These are phyloP conservation scores for Nephelium lappaceum DNA, from an alignment of 345 rosid species.

Conservation along the genomic window DNA sequence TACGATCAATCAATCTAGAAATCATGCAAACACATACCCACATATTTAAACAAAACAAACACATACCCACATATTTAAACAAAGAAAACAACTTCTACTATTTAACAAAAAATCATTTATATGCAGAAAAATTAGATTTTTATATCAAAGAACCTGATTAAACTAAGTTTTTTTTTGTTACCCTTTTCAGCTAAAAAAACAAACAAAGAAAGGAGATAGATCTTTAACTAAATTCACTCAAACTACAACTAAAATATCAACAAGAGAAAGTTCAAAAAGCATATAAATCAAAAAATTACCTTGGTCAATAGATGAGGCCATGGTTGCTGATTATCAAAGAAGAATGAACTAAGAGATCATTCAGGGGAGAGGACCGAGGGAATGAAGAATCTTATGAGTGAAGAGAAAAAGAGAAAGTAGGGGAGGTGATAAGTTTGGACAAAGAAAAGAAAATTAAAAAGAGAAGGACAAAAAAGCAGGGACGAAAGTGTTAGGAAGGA, in stretches of 20 bases:
- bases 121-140: not conserved
- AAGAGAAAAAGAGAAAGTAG: not conserved
- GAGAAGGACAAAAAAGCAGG: not conserved
- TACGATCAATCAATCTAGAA: not conserved
- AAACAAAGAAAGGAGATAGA: not conserved
- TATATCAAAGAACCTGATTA: not conserved
- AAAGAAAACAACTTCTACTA: not conserved
- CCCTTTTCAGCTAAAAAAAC: not conserved
- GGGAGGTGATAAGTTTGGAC: not conserved
- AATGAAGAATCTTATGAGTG: not conserved
- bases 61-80: not conserved
- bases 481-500: slow-evolving; percentile 18
- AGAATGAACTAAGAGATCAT: slow-evolving; percentile 3
- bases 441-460: not conserved
- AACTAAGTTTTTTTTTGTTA: not conserved
- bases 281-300: slow-evolving; percentile 24
- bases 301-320: slow-evolving; percentile 39
- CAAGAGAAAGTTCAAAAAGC: not conserved
- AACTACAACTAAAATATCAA: not conserved
- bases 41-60: too few species aligned
- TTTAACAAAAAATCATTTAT: not conserved
- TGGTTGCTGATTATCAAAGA: slow-evolving; percentile 3
- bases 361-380: not conserved
- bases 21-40: not conserved
- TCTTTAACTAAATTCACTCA: not conserved